These are phyloP conservation scores for Malus sylvestris DNA, from an alignment of 306 rosid species.

Conservation along the genomic window DNA sequence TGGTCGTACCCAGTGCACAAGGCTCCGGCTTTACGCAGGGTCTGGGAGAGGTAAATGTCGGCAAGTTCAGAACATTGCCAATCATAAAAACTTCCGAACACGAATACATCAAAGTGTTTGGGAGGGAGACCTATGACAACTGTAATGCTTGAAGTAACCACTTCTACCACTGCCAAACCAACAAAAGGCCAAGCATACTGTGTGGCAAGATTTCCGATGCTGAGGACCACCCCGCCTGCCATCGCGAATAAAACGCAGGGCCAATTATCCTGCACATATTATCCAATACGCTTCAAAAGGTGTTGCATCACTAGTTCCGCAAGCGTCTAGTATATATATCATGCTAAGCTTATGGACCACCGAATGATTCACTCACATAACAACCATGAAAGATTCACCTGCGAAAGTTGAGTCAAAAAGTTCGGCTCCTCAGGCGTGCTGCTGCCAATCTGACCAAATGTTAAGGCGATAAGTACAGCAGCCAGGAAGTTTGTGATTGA, in stretches of 20 bases:
- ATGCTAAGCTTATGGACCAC: neutral
- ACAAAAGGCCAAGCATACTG: constrained; percentile 91
- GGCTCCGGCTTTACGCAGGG: too few species aligned
- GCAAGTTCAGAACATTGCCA: neutral
- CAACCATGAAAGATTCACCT: constrained; percentile 27
- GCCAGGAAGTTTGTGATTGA: constrained; percentile 73
- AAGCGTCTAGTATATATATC: neutral
- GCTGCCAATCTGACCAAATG: constrained; percentile 72
- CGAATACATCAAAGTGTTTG: neutral
- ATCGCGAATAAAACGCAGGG: constrained; percentile 78
- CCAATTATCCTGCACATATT: constrained; percentile 63
- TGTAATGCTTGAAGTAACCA: constrained; percentile 67
- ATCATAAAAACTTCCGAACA: neutral
- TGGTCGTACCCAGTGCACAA: too few species aligned
- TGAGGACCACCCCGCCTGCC: constrained; percentile 77
- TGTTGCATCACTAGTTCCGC: too few species aligned
- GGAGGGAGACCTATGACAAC: constrained; percentile 70
- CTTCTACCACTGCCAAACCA: constrained; percentile 85
- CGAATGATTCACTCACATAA: neutral
- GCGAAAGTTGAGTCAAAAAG: constrained; percentile 62
- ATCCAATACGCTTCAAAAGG: neutral
- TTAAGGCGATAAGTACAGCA: constrained; percentile 75
- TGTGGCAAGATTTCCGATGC: constrained; percentile 72
- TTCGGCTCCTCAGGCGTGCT: constrained; percentile 43
- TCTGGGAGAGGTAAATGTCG: too few species aligned